phyloP scores from a whole-genome alignment of 2,329 filamentous ascomycete genomes.

The Plectosphaerella plurivora region DNA sequence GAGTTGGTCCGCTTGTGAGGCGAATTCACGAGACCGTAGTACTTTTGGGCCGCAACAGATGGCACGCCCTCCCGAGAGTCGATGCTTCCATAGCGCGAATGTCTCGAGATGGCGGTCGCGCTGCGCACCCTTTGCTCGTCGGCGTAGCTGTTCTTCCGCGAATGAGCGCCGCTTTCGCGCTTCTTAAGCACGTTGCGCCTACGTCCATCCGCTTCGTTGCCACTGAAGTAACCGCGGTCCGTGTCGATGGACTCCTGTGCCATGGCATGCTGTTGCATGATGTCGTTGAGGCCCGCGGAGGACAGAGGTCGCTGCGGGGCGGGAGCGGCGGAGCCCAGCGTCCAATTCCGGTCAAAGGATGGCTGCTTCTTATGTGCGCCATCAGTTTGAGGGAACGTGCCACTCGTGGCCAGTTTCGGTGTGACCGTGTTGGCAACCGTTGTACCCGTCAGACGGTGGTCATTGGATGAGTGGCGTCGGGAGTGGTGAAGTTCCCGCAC shows the following conservation, averaged over 20 bases:
- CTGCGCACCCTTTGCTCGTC: constrained; percentile 68
- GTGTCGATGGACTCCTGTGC: constrained; percentile 55
- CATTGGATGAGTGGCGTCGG: constrained; percentile 82
- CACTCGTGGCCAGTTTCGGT: constrained; percentile 38
- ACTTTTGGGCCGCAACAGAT: constrained; percentile 65
- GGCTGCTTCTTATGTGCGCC: constrained; percentile 57
- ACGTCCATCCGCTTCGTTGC: constrained; percentile 74
- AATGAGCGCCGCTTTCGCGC: constrained; percentile 59
- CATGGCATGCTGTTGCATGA: constrained; percentile 26
- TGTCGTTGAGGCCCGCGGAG: constrained; percentile 45
- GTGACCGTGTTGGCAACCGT: constrained; percentile 23
- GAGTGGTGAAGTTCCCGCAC: constrained; percentile 79
- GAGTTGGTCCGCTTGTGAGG: constrained; percentile 59
- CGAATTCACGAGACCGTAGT: constrained; percentile 51
- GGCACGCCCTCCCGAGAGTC: constrained; percentile 60
- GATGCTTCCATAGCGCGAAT: constrained; percentile 74
- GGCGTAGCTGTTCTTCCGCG: constrained; percentile 70
- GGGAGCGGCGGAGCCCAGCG: constrained; percentile 48
- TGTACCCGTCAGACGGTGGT: constrained; percentile 50
- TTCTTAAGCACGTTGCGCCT: constrained; percentile 79
- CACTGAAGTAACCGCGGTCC: constrained; percentile 91
- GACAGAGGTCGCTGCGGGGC: constrained; percentile 42
- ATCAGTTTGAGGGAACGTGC: constrained; percentile 35
- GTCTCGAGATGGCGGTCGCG: constrained; percentile 61
- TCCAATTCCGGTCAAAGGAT: constrained; percentile 69